A percentile compares a stretch with the other conserved stretches of the same genome.
These are phyloP conservation scores for Pleurotus eryngii DNA, from an alignment of 768 basidiomycete species.

Conservation along the genomic window DNA sequence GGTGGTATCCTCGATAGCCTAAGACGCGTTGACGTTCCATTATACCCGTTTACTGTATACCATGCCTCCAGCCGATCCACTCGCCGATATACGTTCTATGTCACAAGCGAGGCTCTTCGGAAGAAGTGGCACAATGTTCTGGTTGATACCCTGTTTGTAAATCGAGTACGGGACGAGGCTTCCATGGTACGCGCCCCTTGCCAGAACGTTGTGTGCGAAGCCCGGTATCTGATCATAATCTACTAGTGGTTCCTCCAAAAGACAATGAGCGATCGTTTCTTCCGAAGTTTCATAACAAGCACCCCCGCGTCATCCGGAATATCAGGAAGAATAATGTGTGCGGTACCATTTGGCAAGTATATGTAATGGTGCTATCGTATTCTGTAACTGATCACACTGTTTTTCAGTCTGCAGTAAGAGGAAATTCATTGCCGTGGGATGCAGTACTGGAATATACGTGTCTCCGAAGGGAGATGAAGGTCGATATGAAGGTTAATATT, in stretches of 20 bases:
- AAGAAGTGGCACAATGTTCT: constrained; percentile 63
- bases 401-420: constrained; percentile 44
- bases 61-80: constrained; percentile 55
- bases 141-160: constrained; percentile 58
- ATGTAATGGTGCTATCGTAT: not conserved
- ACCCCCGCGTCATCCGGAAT: constrained; percentile 23
- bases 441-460: constrained; percentile 68
- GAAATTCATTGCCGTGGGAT: constrained; percentile 62
- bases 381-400: not conserved
- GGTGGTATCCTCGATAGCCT: constrained; percentile 54
- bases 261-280: constrained; percentile 56
- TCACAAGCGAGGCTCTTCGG: constrained; percentile 51
- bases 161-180: constrained; percentile 61
- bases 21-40: constrained; percentile 45
- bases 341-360: constrained; percentile 60
- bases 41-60: constrained; percentile 78
- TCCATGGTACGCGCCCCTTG: constrained; percentile 55
- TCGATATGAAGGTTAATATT: constrained; percentile 23
- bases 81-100: constrained; percentile 73
- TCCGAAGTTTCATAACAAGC: constrained; percentile 38
- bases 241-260: constrained; percentile 66
- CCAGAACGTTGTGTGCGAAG: not conserved
- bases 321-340: constrained; percentile 59
- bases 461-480: constrained; percentile 53
- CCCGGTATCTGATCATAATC: not conserved